Conservation (phyloP, 805 yeast genomes). For the Suhomyces vadensis region DNA sequence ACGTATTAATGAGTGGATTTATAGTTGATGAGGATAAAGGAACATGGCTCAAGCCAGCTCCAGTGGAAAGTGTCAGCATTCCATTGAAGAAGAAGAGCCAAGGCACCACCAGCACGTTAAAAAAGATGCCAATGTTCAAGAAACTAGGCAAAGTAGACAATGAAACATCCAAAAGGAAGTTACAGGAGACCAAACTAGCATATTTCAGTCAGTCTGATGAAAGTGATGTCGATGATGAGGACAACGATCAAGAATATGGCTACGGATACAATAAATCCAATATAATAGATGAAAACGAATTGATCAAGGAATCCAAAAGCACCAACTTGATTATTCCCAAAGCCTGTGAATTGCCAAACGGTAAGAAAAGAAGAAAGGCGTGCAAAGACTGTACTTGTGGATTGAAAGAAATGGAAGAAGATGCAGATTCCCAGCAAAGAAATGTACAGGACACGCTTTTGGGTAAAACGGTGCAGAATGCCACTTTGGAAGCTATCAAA, state of each 20-base stretch:
- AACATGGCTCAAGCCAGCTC: conserved; percentile 58
- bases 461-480: conserved; percentile 50
- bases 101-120: conserved; percentile 10
- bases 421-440: conserved; percentile 49
- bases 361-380: conserved; percentile 79
- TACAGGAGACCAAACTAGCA: conserved; percentile 49
- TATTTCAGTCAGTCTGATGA: conserved; percentile 55
- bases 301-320: conserved; percentile 31
- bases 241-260: conserved; percentile 49
- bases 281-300: conserved; percentile 38
- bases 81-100: conserved; percentile 32
- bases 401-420: conserved; percentile 81
- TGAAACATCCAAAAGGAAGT: conserved; percentile 46
- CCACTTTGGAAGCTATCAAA: conserved; percentile 53
- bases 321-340: conserved; percentile 55
- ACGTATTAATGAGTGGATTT: conserved; percentile 69
- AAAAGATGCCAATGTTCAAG: conserved; percentile 22
- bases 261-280: conserved; percentile 56
- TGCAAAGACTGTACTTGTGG: conserved; percentile 99
- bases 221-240: conserved; percentile 58
- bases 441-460: conserved; percentile 46
- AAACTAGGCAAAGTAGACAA: conserved; percentile 35
- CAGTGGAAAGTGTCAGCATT: conserved; percentile 27
- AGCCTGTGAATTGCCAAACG: conserved; percentile 52
- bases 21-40: conserved; percentile 40